Percentiles rank a stretch among this genome's conserved stretches.
These are phyloP conservation scores for Acer negundo DNA, from an alignment of 345 rosid genomes.

Conservation along the genomic window DNA sequence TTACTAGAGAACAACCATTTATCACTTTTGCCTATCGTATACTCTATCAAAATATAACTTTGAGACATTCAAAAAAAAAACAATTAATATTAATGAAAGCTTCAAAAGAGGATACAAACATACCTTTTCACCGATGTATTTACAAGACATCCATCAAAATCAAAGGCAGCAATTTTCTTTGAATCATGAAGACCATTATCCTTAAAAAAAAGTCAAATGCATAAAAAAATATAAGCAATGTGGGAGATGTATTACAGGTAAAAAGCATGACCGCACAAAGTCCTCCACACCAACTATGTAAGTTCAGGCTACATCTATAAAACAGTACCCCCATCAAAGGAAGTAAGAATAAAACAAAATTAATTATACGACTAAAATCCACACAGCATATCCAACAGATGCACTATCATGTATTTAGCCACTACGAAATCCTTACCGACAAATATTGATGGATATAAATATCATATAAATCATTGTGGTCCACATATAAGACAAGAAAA, in stretches of 20 bases:
- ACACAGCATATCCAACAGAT: background rate
- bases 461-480: background rate
- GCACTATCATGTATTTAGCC: background rate
- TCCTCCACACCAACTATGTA: constrained; percentile 6
- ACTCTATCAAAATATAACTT: background rate
- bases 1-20: background rate
- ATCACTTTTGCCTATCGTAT: background rate
- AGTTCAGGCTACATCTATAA: background rate
- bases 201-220: constrained; percentile 34
- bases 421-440: background rate
- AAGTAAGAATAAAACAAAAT: constrained; percentile 5
- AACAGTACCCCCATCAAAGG: background rate
- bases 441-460: background rate
- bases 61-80: background rate
- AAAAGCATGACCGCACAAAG: background rate
- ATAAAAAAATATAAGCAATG: background rate
- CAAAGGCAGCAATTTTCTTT: constrained; percentile 89
- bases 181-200: constrained; percentile 83
- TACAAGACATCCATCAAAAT: constrained; percentile 95
- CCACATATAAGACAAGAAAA: background rate
- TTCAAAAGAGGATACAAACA: constrained; percentile 5
- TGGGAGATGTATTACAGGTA: background rate
- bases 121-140: constrained; percentile 84
- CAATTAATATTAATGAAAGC: background rate
- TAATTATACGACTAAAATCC: background rate